Conservation (phyloP, 148 eudicot species). For the Polygonum aviculare region DNA sequence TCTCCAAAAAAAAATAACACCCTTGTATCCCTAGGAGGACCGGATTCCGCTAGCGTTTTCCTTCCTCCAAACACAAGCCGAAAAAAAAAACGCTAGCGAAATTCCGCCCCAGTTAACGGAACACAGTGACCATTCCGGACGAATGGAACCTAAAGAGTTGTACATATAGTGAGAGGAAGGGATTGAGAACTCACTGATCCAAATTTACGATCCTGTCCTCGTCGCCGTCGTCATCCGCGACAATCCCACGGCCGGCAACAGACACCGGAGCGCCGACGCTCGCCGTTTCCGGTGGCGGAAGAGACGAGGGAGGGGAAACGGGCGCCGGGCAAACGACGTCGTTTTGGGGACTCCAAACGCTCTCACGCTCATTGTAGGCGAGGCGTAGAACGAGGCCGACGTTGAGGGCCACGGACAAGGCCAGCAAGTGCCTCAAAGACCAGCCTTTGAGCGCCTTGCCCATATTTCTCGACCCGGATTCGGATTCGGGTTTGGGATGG, state of each 20-base stretch:
- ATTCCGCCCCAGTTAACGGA: too few relatives aligned
- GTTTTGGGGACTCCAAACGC: constrained; percentile 14
- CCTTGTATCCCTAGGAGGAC: too few relatives aligned
- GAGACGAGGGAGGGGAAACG: background rate
- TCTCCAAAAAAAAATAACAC: too few relatives aligned
- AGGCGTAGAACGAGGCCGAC: constrained; percentile 49
- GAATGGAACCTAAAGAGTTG: too few relatives aligned
- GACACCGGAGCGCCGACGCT: constrained; percentile 4
- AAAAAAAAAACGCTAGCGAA: too few relatives aligned
- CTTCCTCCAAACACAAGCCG: too few relatives aligned
- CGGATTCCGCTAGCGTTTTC: too few relatives aligned
- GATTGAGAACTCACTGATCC: constrained; percentile 56
- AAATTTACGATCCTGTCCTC: constrained; percentile 40
- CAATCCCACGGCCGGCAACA: background rate
- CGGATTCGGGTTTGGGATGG: background rate
- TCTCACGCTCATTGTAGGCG: constrained; percentile 27
- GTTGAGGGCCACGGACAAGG: constrained; percentile 68
- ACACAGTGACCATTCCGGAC: too few relatives aligned
- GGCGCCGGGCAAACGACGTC: background rate
- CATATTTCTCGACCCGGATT: constrained; percentile 16
- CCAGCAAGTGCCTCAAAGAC: constrained; percentile 38
- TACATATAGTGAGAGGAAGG: background rate
- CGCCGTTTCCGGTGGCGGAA: constrained; percentile 12
- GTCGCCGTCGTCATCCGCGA: constrained; percentile 7
- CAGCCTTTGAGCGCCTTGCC: constrained; percentile 28